phyloP scores from a whole-genome alignment of 768 basidiomycete genomes.

The Leccinum rimulosum region DNA sequence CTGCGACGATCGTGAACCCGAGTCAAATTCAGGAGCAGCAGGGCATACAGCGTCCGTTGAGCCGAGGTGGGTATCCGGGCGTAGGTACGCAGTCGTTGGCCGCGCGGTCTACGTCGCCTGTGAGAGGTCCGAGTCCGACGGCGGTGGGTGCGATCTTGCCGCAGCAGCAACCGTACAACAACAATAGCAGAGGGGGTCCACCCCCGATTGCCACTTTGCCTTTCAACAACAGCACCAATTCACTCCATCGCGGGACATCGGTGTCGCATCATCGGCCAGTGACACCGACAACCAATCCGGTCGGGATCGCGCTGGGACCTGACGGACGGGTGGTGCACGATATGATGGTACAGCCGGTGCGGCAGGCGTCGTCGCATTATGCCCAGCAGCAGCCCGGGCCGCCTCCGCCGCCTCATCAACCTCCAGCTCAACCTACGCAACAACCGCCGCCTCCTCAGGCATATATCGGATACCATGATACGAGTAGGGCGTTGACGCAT shows the following conservation, averaged over 20 bases:
- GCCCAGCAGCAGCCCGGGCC: not conserved
- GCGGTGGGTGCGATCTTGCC: not conserved
- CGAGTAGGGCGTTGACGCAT: conserved; percentile 31
- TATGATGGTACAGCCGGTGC: conserved; percentile 50
- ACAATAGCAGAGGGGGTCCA: conserved; percentile 11
- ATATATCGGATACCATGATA: conserved; percentile 21
- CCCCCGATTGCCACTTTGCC: not conserved
- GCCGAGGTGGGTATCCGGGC: conserved; percentile 70
- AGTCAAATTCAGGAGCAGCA: conserved; percentile 28
- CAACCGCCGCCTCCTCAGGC: conserved; percentile 12
- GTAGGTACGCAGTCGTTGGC: conserved; percentile 74
- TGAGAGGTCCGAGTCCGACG: conserved; percentile 25
- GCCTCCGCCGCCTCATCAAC: not conserved
- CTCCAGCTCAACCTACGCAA: conserved; percentile 9
- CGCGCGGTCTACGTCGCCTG: conserved; percentile 63
- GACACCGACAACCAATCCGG: conserved; percentile 65
- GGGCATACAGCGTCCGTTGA: conserved; percentile 50
- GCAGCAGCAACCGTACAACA: conserved; percentile 1
- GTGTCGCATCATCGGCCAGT: conserved; percentile 45
- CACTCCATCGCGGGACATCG: conserved; percentile 16
- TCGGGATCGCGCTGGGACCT: conserved; percentile 81
- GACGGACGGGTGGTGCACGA: conserved; percentile 80
- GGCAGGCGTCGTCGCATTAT: conserved; percentile 13
- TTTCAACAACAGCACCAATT: conserved; percentile 5
- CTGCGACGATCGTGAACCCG: conserved; percentile 4